Base-by-base conservation (phyloP, 1,139 yeast genomes). In the Citeromyces siamensis region DNA sequence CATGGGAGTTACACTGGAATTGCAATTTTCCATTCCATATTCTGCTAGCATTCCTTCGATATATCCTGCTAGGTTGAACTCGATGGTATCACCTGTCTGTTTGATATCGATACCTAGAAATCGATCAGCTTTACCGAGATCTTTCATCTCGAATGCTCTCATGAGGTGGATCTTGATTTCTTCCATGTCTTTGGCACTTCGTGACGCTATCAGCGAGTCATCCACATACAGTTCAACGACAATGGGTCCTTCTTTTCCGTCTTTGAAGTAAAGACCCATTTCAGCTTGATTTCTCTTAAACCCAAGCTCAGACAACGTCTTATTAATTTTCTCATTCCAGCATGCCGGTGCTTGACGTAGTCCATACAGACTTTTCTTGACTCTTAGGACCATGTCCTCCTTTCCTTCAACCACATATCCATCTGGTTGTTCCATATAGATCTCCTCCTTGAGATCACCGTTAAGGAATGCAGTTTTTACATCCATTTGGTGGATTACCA, bases 341-440 rank as follows among this genome's bases (percentile, higher is more conserved):
- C 45, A 43, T 10, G 38, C 23, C 5, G 53, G 49, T 12, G 53
- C 47, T 34, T 49, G 54, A 28, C 45, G 42, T 6, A 48, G 33
- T 1, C 54, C 51, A 38, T 49, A 49, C 1, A 49, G 31, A 29
- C 42, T 37, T 37, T 46, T 46, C 13, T 38, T 38, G 3, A 50
- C 38, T n/a, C 35, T 37, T 19, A 44, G 42, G 6, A 47, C 47
- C 29, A 28, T 18, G 10, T 29, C 29, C 32, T 36, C 39, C 8
- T 19, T 33, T 1, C 40, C 37, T 9, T 14, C n/a, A 16, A 17
- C 27, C n/a, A 14, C 37, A 37, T 23, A 46, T 5, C 43, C 50
- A 12, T 35, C 37, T 3, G 52, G 49, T 22, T 40, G 48, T 6
- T 19, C 14, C 44, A 49, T 42, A 36, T 42, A 50, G 19, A 48